Conservation (phyloP, 306 rosid species). For the Albizia julibrissin region DNA sequence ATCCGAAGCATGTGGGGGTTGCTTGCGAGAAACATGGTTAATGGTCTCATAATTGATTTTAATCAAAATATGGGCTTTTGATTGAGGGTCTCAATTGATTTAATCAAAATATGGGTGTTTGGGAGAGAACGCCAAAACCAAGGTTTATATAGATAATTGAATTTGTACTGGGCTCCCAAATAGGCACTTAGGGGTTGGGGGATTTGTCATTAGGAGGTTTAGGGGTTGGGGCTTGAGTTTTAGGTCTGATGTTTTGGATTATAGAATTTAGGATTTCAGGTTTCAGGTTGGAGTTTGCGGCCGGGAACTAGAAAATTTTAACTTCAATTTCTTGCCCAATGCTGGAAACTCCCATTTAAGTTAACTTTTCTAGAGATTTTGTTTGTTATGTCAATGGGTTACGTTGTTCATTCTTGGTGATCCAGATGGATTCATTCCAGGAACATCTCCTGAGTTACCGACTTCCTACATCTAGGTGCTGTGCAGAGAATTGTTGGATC, state of each 20-base stretch:
- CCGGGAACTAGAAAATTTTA: not conserved
- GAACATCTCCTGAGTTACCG: constrained; percentile 35
- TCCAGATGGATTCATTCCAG: constrained; percentile 46
- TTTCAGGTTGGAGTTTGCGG: not conserved
- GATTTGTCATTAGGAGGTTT: too few species aligned
- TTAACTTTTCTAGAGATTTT: not conserved
- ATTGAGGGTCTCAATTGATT: not conserved
- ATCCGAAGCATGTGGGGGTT: not conserved
- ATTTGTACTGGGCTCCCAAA: too few species aligned
- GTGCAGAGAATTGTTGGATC: constrained; percentile 39
- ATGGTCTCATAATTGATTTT: not conserved
- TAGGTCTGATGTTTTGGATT: not conserved
- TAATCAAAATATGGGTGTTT: not conserved
- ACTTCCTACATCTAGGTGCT: constrained; percentile 52
- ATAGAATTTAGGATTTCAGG: not conserved
- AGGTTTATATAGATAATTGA: too few species aligned
- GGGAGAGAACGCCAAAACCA: not conserved
- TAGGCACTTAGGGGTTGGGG: too few species aligned
- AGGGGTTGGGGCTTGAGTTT: too few species aligned
- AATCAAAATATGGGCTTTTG: not conserved
- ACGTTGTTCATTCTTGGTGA: constrained; percentile 34
- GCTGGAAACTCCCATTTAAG: not conserved
- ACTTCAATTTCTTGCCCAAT: not conserved
- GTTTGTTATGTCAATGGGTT: not conserved
- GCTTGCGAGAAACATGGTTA: not conserved